phyloP scores from a whole-genome alignment of 176 grass and related monocot species.

The Poa annua region DNA sequence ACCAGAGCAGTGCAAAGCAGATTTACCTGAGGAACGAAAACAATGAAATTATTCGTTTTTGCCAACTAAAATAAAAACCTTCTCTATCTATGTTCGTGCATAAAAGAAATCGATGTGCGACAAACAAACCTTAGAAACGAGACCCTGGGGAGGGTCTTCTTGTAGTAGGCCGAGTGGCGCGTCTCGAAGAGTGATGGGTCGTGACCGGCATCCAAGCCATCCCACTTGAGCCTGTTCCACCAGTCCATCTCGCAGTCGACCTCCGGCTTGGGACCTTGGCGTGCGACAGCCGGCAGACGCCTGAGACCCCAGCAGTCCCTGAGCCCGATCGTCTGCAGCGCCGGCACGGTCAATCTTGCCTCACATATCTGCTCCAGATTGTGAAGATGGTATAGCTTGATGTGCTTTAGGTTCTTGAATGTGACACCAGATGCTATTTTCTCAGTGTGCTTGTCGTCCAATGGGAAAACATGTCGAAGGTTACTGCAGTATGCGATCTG shows the following conservation, averaged over 20 bases:
- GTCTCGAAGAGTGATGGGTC: background rate
- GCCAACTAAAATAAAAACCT: background rate
- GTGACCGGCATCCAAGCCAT: background rate
- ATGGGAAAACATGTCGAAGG: background rate
- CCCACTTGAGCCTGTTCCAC: conserved; percentile 14
- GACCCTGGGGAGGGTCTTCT: conserved; percentile 12
- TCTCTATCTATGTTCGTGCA: background rate
- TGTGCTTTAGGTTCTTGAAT: background rate
- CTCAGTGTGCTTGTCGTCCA: background rate
- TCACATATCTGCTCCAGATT: conserved; percentile 27
- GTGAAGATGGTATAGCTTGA: conserved; percentile 20
- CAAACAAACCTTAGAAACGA: background rate
- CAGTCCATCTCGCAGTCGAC: conserved; percentile 28
- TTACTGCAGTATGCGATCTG: background rate
- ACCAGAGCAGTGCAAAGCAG: background rate
- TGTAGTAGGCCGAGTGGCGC: background rate
- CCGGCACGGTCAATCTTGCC: background rate
- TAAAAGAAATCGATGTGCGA: background rate
- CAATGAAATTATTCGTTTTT: too few species aligned
- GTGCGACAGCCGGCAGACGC: background rate
- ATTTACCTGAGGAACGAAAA: background rate
- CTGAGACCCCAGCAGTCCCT: conserved; percentile 30
- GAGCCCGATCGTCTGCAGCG: background rate
- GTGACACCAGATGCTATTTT: background rate
- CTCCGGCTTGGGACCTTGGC: background rate